phyloP scores from a whole-genome alignment of 805 yeast species.

The Brettanomyces bruxellensis region DNA sequence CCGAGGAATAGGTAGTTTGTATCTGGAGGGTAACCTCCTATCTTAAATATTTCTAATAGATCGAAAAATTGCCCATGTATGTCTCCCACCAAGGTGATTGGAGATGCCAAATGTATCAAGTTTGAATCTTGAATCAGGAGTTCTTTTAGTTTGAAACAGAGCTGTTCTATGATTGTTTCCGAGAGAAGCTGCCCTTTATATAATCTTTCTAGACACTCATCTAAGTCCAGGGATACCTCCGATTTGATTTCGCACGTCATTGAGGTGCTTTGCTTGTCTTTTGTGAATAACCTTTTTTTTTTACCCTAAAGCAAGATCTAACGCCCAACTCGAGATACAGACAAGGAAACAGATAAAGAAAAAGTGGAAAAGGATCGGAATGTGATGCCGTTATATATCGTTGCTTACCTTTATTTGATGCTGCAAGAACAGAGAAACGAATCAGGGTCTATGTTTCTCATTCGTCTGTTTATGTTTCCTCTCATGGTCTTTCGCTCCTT shows the following conservation, averaged over 20 bases:
- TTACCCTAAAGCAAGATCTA: too few relatives aligned
- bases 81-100: conserved; percentile 94
- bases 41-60: conserved; percentile 80
- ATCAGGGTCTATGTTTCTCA: too few relatives aligned
- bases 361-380: too few relatives aligned
- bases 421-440: too few relatives aligned
- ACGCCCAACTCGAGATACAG: too few relatives aligned
- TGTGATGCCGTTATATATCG: too few relatives aligned
- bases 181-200: conserved; percentile 60
- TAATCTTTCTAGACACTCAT: conserved; percentile 59
- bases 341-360: too few relatives aligned
- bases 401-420: too few relatives aligned
- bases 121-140: conserved; percentile 73
- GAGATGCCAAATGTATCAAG: conserved; percentile 74
- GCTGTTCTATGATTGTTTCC: conserved; percentile 57
- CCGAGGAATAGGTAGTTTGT: conserved; percentile 91
- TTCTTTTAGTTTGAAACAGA: conserved; percentile 78
- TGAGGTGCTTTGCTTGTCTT: background rate
- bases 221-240: conserved; percentile 39
- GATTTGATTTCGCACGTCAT: background rate
- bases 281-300: too few relatives aligned
- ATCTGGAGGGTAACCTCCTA: conserved; percentile 89
- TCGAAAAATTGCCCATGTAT: conserved; percentile 98
- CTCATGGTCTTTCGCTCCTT: too few relatives aligned
- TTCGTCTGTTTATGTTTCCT: too few relatives aligned